phyloP scores from a whole-genome alignment of 1,139 yeast genomes.

The Lodderomyces orthopsilosis region DNA sequence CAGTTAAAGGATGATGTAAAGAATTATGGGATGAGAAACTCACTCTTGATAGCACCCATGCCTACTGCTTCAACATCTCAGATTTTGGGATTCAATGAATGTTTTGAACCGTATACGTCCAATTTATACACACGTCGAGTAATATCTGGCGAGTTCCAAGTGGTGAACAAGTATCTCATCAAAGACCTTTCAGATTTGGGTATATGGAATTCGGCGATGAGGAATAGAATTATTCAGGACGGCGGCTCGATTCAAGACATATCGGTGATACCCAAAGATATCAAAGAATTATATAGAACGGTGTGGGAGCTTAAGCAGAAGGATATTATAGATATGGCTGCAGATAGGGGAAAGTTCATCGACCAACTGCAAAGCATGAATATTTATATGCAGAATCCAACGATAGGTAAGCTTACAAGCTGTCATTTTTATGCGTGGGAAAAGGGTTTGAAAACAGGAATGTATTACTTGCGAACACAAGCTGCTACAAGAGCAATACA shows the following conservation, averaged over 20 bases:
- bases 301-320: slow-evolving; percentile 97
- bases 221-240: slow-evolving; percentile 71
- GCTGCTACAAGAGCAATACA: slow-evolving; percentile 95
- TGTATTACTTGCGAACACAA: slow-evolving; percentile 94
- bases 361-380: slow-evolving; percentile 95
- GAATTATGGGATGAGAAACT: slow-evolving; percentile 72
- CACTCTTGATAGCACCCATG: slow-evolving; percentile 87
- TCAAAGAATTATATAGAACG: slow-evolving; percentile 82
- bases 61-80: slow-evolving; percentile 95
- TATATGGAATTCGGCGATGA: slow-evolving; percentile 78
- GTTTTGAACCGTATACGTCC: slow-evolving; percentile 89
- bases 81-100: slow-evolving; percentile 83
- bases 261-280: slow-evolving; percentile 69
- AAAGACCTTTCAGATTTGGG: slow-evolving; percentile 82
- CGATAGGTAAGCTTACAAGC: slow-evolving; percentile 91
- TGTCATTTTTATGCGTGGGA: slow-evolving; percentile 99
- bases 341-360: slow-evolving; percentile 88
- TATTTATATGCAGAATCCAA: slow-evolving; percentile 79
- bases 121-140: slow-evolving; percentile 86
- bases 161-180: slow-evolving; percentile 79
- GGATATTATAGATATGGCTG: slow-evolving; percentile 88
- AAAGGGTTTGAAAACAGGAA: slow-evolving; percentile 95
- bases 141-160: slow-evolving; percentile 84
- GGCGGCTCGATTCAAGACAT: slow-evolving; percentile 87
- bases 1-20: slow-evolving; percentile 57